These are phyloP conservation scores for Leccinum barrowsii DNA, from an alignment of 768 basidiomycete species.

Conservation along the genomic window DNA sequence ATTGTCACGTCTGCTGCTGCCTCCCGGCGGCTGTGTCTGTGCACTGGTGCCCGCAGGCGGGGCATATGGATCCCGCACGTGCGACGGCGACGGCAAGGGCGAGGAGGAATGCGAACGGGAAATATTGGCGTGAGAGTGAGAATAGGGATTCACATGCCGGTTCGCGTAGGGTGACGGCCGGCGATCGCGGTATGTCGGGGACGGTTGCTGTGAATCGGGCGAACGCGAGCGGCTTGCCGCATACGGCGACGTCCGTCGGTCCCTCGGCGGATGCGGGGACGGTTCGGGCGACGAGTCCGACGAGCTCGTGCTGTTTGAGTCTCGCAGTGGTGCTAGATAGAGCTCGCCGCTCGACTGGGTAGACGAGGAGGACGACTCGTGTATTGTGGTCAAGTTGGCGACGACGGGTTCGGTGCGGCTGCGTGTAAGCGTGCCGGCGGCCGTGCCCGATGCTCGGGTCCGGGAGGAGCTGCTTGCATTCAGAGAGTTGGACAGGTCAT, in stretches of 20 bases:
- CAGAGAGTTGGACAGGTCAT: constrained; percentile 24
- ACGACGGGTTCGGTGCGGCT: constrained; percentile 31
- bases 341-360: constrained; percentile 23
- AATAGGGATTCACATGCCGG: constrained; percentile 3
- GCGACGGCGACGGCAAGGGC: constrained; percentile 14
- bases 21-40: background rate
- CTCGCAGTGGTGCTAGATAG: constrained; percentile 24
- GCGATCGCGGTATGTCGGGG: constrained; percentile 27
- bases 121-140: constrained; percentile 2
- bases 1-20: constrained; percentile 7
- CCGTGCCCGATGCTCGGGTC: constrained; percentile 6
- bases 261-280: constrained; percentile 23
- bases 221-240: constrained; percentile 9
- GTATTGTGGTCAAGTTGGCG: constrained; percentile 26
- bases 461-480: constrained; percentile 17
- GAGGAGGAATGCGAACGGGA: constrained; percentile 11
- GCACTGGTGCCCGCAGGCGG: background rate
- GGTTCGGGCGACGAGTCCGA: constrained; percentile 27
- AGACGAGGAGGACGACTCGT: constrained; percentile 19
- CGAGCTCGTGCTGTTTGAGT: constrained; percentile 8
- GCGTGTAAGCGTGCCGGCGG: constrained; percentile 15
- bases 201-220: constrained; percentile 18
- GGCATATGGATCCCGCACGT: constrained; percentile 10
- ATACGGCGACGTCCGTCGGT: constrained; percentile 24
- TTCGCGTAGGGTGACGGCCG: constrained; percentile 21